Base-by-base conservation (phyloP, 768 basidiomycete genomes). In the Clathrus columnatus region DNA sequence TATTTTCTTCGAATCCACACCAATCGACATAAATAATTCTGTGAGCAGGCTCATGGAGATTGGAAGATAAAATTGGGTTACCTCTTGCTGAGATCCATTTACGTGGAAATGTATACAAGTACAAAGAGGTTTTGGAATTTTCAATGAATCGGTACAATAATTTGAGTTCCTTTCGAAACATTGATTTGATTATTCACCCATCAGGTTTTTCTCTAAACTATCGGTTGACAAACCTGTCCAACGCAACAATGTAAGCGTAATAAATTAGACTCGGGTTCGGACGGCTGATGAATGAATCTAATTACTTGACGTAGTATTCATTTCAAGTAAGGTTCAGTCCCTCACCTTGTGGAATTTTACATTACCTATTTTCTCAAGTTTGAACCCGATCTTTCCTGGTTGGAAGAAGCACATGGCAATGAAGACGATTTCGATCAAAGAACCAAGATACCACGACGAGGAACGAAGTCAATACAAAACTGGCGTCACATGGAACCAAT, bases 51-150 rank as follows among this genome's bases (percentile, higher is more conserved):
- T 83, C 80, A 59, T 89, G 87, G 88, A 75, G 86, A 17, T 74
- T 89, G 69, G 65, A 76, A 59, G 86, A 89, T 68, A 89, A 89
- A 70, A 78, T 86, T 52, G 89, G 87, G 6, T 71, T 82, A 61
- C 73, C 81, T 20, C 70, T 89, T 32, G 82, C 87, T 52, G 81
- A 87, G 52, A 87, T 89, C 43, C 87, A 90, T 67, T 67, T 72
- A 53, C 72, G 75, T 24, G 87, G 88, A 24, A 71, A 82, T 62
- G 87, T 89, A 36, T 85, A 87, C 17, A 48, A 53, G 27, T 54
- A 54, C 32, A 36, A 55, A 36, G 54, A 55, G 10, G 21, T 26
- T 8, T 42, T 55, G 27, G 30, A 55, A 27, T 47, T 55, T 29
- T 55, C 54, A 17, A 55, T 55, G 54, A 47, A 55, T 26, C 24